Conservation (phyloP, 768 basidiomycete species). For the Xerocomus spinulosus region DNA sequence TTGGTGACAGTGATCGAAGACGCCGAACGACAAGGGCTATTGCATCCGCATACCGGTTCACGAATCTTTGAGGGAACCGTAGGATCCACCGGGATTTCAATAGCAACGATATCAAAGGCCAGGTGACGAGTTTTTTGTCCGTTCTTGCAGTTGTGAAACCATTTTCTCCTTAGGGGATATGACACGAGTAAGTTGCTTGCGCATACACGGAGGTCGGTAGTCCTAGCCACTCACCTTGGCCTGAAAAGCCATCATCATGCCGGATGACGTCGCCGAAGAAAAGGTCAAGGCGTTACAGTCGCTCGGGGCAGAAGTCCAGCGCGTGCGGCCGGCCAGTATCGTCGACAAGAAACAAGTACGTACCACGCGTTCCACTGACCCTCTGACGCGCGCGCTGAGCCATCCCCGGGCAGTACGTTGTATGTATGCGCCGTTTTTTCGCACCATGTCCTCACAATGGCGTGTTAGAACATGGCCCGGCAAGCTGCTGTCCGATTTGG, state of each 20-base stretch:
- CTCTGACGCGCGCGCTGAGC: background rate
- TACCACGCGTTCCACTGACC: background rate
- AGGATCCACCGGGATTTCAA: conserved; percentile 93
- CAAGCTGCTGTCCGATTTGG: conserved; percentile 77
- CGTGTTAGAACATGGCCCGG: conserved; percentile 75
- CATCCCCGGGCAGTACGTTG: conserved; percentile 50
- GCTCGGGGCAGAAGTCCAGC: conserved; percentile 85
- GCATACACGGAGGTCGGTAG: no score
- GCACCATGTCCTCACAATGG: background rate
- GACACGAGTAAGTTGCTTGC: conserved; percentile 56
- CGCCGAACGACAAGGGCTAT: conserved; percentile 77
- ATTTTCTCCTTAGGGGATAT: conserved; percentile 60
- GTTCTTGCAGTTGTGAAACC: background rate
- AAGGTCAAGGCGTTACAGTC: conserved; percentile 81
- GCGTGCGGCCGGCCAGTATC: conserved; percentile 91
- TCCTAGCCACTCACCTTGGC: background rate
- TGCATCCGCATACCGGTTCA: conserved; percentile 83
- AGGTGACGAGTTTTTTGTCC: conserved; percentile 44
- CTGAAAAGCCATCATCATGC: conserved; percentile 76
- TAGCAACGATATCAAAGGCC: conserved; percentile 88
- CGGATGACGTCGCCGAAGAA: conserved; percentile 85
- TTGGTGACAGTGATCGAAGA: conserved; percentile 78
- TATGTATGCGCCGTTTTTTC: conserved; percentile 34
- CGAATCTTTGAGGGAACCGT: conserved; percentile 97
- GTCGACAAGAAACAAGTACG: conserved; percentile 92